phyloP scores from a whole-genome alignment of 495 filamentous ascomycete genomes.

The Annulohypoxylon stygium region DNA sequence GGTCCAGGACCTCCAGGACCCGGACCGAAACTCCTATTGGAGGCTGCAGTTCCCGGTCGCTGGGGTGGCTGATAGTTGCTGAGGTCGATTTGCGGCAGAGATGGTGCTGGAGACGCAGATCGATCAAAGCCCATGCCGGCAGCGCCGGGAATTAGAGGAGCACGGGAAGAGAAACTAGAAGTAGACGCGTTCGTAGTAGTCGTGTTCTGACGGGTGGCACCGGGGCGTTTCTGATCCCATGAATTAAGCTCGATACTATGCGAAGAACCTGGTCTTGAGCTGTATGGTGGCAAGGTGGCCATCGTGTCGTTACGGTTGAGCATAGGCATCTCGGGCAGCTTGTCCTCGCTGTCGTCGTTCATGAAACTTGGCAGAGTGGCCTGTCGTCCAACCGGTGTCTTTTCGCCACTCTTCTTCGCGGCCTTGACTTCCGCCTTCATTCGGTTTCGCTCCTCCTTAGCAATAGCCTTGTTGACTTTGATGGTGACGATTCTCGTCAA shows the following conservation, averaged over 20 bases:
- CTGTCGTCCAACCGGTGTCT: constrained; percentile 65
- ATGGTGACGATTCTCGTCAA: constrained; percentile 81
- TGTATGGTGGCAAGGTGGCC: constrained; percentile 73
- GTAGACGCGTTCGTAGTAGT: constrained; percentile 52
- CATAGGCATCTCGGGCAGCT: constrained; percentile 69
- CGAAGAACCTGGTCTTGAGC: constrained; percentile 67
- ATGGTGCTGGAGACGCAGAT: constrained; percentile 59
- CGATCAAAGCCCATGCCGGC: constrained; percentile 71
- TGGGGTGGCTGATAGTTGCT: constrained; percentile 52
- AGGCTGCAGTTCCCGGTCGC: constrained; percentile 51
- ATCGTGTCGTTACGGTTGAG: constrained; percentile 76
- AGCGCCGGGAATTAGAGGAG: constrained; percentile 69
- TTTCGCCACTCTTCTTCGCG: constrained; percentile 66
- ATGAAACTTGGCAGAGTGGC: constrained; percentile 77
- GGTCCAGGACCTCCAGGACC: constrained; percentile 54
- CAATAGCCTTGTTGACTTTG: constrained; percentile 88
- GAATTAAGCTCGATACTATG: constrained; percentile 62
- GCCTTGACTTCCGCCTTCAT: constrained; percentile 70
- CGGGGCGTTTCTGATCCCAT: constrained; percentile 61
- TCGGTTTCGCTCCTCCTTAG: constrained; percentile 73
- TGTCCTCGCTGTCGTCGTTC: constrained; percentile 64
- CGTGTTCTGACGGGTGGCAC: constrained; percentile 53
- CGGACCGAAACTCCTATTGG: constrained; percentile 61
- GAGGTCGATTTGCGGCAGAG: constrained; percentile 56
- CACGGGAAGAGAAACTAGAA: constrained; percentile 65